These are phyloP conservation scores for Sherardia arvensis DNA, from an alignment of 257 asterid species.

Conservation along the genomic window DNA sequence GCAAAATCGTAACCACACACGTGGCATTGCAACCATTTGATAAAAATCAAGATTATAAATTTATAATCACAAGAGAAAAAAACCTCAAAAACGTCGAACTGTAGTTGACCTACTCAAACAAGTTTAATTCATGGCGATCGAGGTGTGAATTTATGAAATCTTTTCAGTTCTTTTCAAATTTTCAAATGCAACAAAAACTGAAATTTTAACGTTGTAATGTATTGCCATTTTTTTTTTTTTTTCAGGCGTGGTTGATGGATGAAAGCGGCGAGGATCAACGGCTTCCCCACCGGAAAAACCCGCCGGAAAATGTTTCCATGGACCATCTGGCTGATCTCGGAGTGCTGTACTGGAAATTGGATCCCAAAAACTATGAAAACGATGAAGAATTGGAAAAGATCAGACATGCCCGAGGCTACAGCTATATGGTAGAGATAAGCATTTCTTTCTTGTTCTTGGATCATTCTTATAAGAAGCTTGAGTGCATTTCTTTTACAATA, in stretches of 20 bases:
- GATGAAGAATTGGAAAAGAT: conserved; percentile 61
- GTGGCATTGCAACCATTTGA: conserved; percentile 5
- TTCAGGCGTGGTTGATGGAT: conserved; percentile 79
- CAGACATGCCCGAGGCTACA: conserved; percentile 62
- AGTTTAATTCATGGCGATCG: conserved; percentile 39
- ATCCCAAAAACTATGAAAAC: conserved; percentile 44
- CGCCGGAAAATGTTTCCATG: conserved; percentile 47
- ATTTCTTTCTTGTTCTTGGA: neutral
- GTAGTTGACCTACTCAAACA: neutral
- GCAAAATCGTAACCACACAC: conserved; percentile 3
- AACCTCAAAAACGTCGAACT: conserved; percentile 4
- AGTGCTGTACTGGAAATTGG: conserved; percentile 62
- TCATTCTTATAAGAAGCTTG: no score
- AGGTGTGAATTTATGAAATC: conserved; percentile 32
- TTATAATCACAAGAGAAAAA: neutral
- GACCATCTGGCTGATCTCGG: conserved; percentile 56
- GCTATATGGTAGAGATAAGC: conserved; percentile 41
- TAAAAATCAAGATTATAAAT: neutral
- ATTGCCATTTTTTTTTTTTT: neutral
- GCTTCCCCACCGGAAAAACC: conserved; percentile 50
- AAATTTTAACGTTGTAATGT: neutral
- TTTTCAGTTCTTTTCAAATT: no score
- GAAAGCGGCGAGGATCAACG: conserved; percentile 65
- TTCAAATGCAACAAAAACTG: no score
- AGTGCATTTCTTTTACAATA: no score